Evolutionary conservation across 169 alveolate species (phyloP), one percentile per base, ranked within the genome.

Genomic region (Amoebophrya sp.): DNA sequence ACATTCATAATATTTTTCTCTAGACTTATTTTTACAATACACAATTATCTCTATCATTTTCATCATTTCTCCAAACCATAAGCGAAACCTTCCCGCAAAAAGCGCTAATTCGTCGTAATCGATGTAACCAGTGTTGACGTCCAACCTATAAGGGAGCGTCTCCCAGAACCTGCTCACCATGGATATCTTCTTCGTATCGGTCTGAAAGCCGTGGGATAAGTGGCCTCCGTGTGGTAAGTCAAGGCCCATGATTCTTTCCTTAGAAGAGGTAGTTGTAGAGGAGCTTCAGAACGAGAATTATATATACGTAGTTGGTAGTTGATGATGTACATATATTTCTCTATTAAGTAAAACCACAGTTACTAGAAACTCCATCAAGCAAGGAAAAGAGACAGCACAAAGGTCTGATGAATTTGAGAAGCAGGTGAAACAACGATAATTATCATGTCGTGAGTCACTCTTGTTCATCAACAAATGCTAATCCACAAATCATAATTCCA

Each of bases 181-280:
- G 41, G 92, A 90, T 77, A 90, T 65, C 83, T 96, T 96, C 78
- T 93, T 94, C 24, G 93, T 40, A 41, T 92, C 94, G 29, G 96
- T 95, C 83, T 94, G 92, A 89, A 91, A 95, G 0, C 98, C 98
- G 92, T 97, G 98, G 54, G 97, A 94, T 29, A 97, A 94, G 92
- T 96, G 98, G 41, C 98, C 98, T 33, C 98, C 98, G 93, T 96
- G 96, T 65, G 97, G 96, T 89, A 98, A 95, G 91, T 97, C 98
- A 77, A 98, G 95, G 38, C 99, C 99, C 99, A 98, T 96, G 91
- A 98, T 97, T 95, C 99, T 97, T 90, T 97, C 99, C 41, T 97
- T 97, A 38, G 98, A n/a, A n/a, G n/a, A n/a, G n/a, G n/a, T n/a
- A n/a, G n/a, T n/a, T n/a, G n/a, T n/a, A n/a, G n/a, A n/a, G n/a